Base-by-base conservation (phyloP, 805 yeast genomes). In the Lachancea lanzarotensis region DNA sequence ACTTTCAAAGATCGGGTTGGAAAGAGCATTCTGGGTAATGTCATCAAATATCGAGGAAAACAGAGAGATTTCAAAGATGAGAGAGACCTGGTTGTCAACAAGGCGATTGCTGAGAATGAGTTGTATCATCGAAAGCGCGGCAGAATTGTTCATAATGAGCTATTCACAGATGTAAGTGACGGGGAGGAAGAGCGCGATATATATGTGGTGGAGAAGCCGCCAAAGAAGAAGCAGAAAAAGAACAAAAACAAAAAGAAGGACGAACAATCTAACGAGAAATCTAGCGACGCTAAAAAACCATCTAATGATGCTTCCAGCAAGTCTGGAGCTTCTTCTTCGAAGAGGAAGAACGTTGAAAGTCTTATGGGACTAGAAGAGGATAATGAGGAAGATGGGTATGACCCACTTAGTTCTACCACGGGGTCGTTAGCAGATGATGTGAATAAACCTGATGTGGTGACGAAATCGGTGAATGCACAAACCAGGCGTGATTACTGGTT, bases 31-130 rank as follows among this genome's bases (percentile, higher is more conserved):
- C 66, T 88, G 44, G 95, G 95, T 2, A 85, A 83, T 50, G 82
- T 86, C 13, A 84, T 87, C 48, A 81, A 78, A 55, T 82, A 79
- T 58, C 77, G 74, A 47, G 95, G 95, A 8, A 78, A 78, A 51
- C 79, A 75, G 53, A 70, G 95, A 60, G 88, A 84, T 58, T 85
- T 85, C 59, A 78, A 76, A 41, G 93, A 85, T 63, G 91, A 84
- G 47, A 73, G 95, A 62, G 67, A 65, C 34, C 65, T 74, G 47
- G 85, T 83, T 2, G 60, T 67, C 3, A 84, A 84, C 60, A 75
- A 77, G 47, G 90, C 91, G 0, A 55, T 67, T 38, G 50, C 54
- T 5, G 67, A 63, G 38, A 64, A 61, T 48, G 67, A 65, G 48
- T 49, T 48, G 12, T 62, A 57, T 48, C 64, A 57, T 36, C 51